These are phyloP conservation scores for Alloascoidea hylecoeti DNA, from an alignment of 805 yeast genomes.

Conservation along the genomic window DNA sequence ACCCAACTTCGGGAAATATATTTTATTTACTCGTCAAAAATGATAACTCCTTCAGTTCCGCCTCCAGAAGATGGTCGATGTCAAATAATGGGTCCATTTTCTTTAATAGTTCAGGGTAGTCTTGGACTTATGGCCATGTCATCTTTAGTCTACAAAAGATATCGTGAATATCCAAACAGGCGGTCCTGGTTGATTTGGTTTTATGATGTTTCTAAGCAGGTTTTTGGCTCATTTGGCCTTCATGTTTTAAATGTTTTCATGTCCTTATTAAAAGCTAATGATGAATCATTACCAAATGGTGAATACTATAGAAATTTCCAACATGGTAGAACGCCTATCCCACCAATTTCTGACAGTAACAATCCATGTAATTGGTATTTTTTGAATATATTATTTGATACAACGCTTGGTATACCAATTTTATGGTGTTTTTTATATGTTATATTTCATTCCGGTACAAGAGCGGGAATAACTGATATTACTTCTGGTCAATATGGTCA, in stretches of 20 bases:
- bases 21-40: no score
- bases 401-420: slow-evolving; percentile 87
- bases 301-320: slow-evolving; percentile 6
- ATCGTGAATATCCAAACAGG: slow-evolving; percentile 59
- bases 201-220: slow-evolving; percentile 82
- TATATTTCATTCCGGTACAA: slow-evolving; percentile 33
- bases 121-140: slow-evolving; percentile 69
- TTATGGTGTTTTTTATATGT: slow-evolving; percentile 42
- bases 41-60: no score
- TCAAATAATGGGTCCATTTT: slow-evolving; percentile 73
- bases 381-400: slow-evolving; percentile 74
- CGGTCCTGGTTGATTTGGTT: slow-evolving; percentile 85
- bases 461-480: slow-evolving; percentile 24
- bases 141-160: slow-evolving; percentile 62
- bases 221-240: slow-evolving; percentile 74
- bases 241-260: slow-evolving; percentile 66
- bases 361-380: slow-evolving; percentile 95
- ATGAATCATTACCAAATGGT: slow-evolving; percentile 19
- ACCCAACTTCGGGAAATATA: no score
- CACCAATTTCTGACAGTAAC: slow-evolving; percentile 16
- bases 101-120: slow-evolving; percentile 60
- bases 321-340: not conserved
- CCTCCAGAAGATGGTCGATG: slow-evolving; percentile 24
- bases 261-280: slow-evolving; percentile 31
- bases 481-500: slow-evolving; percentile 49